A percentile compares a stretch with the other conserved stretches of the same genome.
These are phyloP conservation scores for Viola pubescens DNA, from an alignment of 441 rosid genomes.

Conservation along the genomic window DNA sequence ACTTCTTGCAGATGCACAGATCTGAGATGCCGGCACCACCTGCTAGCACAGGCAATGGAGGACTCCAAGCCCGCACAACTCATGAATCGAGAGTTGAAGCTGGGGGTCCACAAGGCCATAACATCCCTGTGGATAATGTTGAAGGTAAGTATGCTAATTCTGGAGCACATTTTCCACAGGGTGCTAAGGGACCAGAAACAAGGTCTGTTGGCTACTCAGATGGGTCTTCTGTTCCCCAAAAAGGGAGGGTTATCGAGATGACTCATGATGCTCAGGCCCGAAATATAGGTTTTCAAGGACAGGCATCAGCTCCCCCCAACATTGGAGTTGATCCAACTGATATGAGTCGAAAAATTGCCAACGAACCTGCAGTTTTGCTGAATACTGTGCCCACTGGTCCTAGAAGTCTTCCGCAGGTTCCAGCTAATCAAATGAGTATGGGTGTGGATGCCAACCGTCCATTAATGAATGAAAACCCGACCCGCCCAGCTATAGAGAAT, in stretches of 20 bases:
- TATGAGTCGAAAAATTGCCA: slow-evolving; percentile 30
- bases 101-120: slow-evolving; percentile 30
- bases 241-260: slow-evolving; percentile 28
- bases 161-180: slow-evolving; percentile 24
- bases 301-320: slow-evolving; percentile 33
- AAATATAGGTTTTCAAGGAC: slow-evolving; percentile 41
- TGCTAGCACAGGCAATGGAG: slow-evolving; percentile 32
- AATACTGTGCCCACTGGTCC: slow-evolving; percentile 38
- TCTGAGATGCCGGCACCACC: slow-evolving; percentile 39
- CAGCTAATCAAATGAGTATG: slow-evolving; percentile 46
- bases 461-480: slow-evolving; percentile 54
- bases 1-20: slow-evolving; percentile 62
- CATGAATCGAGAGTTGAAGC: slow-evolving; percentile 36
- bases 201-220: slow-evolving; percentile 40
- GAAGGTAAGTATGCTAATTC: slow-evolving; percentile 43
- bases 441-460: slow-evolving; percentile 35
- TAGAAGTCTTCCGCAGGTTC: slow-evolving; percentile 35
- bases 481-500: slow-evolving; percentile 52
- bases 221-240: slow-evolving; percentile 38
- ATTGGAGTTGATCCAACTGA: slow-evolving; percentile 35
- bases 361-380: slow-evolving; percentile 39
- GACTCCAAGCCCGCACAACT: slow-evolving; percentile 34
- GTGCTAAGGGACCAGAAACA: slow-evolving; percentile 38
- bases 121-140: slow-evolving; percentile 29
- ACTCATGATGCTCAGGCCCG: slow-evolving; percentile 36